Evolutionary conservation across 345 rosid genomes (phyloP).

Genomic region (Mercurialis annua): DNA sequence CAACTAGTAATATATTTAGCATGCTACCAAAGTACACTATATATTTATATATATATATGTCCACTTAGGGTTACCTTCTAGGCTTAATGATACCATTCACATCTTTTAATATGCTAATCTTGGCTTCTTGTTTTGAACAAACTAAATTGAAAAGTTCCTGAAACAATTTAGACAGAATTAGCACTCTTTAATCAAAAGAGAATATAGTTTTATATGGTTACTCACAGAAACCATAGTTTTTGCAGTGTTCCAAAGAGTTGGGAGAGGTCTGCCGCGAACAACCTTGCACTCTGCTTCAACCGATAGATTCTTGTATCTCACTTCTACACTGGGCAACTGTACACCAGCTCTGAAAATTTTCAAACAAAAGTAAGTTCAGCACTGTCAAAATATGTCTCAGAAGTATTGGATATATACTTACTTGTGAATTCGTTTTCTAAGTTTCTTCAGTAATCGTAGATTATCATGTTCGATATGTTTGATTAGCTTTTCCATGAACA

Average conservation of each 20-base stretch:
- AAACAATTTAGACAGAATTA: not conserved
- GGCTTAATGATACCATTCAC: slow-evolving; percentile 59
- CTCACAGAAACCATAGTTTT: slow-evolving; percentile 47
- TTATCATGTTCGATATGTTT: slow-evolving; percentile 65
- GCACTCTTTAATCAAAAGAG: no score
- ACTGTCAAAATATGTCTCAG: no score
- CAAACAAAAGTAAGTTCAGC: not conserved
- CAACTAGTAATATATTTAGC: no score
- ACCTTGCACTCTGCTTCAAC: slow-evolving; percentile 66
- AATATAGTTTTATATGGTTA: no score
- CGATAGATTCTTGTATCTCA: slow-evolving; percentile 47
- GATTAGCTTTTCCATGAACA: slow-evolving; percentile 62
- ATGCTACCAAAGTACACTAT: no score
- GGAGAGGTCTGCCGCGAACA: slow-evolving; percentile 68
- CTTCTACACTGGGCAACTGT: slow-evolving; percentile 59
- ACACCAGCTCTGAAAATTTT: slow-evolving; percentile 54
- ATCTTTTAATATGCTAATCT: slow-evolving; percentile 49
- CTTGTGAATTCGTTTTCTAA: slow-evolving; percentile 53
- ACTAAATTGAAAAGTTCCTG: slow-evolving; percentile 43
- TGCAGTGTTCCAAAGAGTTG: slow-evolving; percentile 69
- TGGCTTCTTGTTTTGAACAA: slow-evolving; percentile 42
- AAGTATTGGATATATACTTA: no score
- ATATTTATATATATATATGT: no score
- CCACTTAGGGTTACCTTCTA: slow-evolving; percentile 52
- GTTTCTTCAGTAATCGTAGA: slow-evolving; percentile 45